Conservation (phyloP, 768 basidiomycete species). For the Gymnopilus dilepis region DNA sequence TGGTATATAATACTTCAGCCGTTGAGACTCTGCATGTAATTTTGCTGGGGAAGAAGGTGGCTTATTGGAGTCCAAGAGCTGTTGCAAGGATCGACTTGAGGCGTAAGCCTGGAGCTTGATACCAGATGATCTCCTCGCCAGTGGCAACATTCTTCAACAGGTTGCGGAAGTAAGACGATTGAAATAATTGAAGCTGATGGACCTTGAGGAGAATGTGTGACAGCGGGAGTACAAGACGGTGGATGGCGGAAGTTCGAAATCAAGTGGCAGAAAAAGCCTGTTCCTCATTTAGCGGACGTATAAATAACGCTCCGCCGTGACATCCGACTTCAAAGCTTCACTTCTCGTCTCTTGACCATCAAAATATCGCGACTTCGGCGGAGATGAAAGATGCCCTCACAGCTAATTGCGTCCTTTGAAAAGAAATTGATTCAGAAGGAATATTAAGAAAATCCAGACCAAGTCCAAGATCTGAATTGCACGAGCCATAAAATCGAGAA, state of each 20-base stretch:
- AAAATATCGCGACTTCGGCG: not conserved
- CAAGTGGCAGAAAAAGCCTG: not conserved
- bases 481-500: conserved; percentile 24
- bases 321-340: too few species aligned
- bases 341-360: too few species aligned
- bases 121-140: not conserved
- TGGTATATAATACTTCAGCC: conserved; percentile 59
- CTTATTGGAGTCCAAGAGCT: conserved; percentile 22
- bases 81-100: conserved; percentile 25
- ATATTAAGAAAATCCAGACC: not conserved
- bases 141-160: not conserved
- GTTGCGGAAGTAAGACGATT: too few species aligned
- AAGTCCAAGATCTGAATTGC: conserved; percentile 12
- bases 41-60: conserved; percentile 18
- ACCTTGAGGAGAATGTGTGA: not conserved
- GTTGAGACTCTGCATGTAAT: conserved; percentile 4
- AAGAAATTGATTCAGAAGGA: not conserved
- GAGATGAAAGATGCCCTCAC: not conserved
- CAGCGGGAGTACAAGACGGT: not conserved
- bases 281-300: not conserved
- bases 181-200: too few species aligned
- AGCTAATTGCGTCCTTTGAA: too few species aligned
- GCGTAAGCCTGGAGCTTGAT: conserved; percentile 9
- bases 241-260: not conserved
- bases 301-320: not conserved